Evolutionary conservation across 441 rosid species (phyloP), one percentile per base, ranked within the genome.

Genomic region (Adansonia grandidieri): DNA sequence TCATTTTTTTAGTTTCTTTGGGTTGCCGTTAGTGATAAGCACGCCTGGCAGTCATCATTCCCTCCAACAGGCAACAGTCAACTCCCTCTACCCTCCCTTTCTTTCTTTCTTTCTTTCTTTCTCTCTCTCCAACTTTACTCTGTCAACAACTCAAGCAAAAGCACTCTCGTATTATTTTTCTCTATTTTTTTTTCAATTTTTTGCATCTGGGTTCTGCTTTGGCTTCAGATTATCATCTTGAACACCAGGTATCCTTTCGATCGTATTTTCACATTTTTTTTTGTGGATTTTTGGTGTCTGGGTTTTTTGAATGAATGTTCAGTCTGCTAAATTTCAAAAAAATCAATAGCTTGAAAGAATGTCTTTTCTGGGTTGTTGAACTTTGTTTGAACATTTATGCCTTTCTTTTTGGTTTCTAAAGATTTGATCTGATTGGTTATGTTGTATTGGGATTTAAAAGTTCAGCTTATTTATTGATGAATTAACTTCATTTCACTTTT

Each of bases 1-100:
- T 82, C 74, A 78, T 76, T 19, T 20, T 37, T 37, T 28, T 22
- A 53, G 24, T 72, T 28, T 40, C 24, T 54, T 44, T 68, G 32
- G 37, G 86, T 87, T 90, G 89, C 90, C 85, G 87, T 94, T 94
- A 87, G 97, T 92, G 97, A 87, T 87, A 79, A 87, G 92, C 97
- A 90, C 97, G 96, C 89, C 95, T 92, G 95, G 89, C 94, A 91
- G 74, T 87, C 90, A 90, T 90, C 91, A 89, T 92, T 90, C 92
- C 93, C 87, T 86, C 88, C 91, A 85, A 37, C 42, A 37, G 42
- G 42, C 42, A 37, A 37, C 42, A 37, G 42, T 37, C 42, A 37
- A 86, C 79, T 22, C 71, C 70, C 54, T 54, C 53, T 56, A 72
- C 22, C 42, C 48, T 44, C 4, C 19, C 22, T 54, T 54, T 22